phyloP scores from a whole-genome alignment of 305 asterid species.

The Solanum hybrid region DNA sequence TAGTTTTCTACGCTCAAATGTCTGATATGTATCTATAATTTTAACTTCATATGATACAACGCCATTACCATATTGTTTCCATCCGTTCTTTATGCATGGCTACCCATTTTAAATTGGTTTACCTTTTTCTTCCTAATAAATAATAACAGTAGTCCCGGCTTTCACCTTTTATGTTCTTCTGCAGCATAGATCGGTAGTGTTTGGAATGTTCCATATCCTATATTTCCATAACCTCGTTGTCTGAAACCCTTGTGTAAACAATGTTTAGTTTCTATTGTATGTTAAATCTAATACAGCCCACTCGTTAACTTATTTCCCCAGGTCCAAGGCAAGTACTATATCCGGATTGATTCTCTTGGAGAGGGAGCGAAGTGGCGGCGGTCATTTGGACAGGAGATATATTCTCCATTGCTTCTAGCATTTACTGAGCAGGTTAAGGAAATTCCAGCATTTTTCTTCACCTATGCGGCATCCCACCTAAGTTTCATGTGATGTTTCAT shows the following conservation, averaged over 20 bases:
- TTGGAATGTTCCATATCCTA: background rate
- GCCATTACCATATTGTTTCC: background rate
- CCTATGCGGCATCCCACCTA: background rate
- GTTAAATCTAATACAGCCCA: background rate
- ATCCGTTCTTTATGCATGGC: background rate
- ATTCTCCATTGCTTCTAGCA: constrained; percentile 87
- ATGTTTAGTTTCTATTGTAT: background rate
- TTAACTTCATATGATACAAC: background rate
- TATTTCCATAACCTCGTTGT: background rate
- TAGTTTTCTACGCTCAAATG: background rate
- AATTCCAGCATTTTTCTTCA: background rate
- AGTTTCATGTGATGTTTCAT: background rate
- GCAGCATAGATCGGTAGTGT: background rate
- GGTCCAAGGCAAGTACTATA: constrained; percentile 82
- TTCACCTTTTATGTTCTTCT: background rate
- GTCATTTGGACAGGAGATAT: constrained; percentile 83
- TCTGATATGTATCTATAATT: background rate
- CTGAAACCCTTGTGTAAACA: background rate
- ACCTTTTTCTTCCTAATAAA: background rate
- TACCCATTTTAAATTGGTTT: background rate
- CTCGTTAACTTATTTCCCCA: constrained; percentile 13
- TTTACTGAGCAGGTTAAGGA: constrained; percentile 71
- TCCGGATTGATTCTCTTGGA: constrained; percentile 74
- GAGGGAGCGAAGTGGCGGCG: constrained; percentile 99
- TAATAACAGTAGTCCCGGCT: background rate